These are phyloP conservation scores for Aquanectria penicillioides DNA, from an alignment of 2,329 filamentous ascomycete species.

Conservation along the genomic window DNA sequence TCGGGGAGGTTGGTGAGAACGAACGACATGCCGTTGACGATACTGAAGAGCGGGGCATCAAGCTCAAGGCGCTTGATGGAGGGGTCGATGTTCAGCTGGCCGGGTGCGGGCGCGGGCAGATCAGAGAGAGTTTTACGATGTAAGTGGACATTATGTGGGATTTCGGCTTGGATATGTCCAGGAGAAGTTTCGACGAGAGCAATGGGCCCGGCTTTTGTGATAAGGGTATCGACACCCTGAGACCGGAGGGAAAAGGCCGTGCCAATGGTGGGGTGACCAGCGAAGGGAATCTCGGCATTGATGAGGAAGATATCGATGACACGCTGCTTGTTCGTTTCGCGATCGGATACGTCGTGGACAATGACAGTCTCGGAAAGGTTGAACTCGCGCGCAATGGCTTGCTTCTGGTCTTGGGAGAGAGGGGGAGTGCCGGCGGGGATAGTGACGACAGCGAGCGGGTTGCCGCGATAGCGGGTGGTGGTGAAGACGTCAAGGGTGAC, in stretches of 20 bases:
- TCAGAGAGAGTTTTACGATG: slow-evolving; percentile 58
- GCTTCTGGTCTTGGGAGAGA: slow-evolving; percentile 64
- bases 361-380: slow-evolving; percentile 73
- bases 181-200: slow-evolving; percentile 50
- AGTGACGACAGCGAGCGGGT: slow-evolving; percentile 69
- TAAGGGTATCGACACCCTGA: slow-evolving; percentile 53
- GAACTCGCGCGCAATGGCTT: slow-evolving; percentile 69
- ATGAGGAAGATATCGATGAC: slow-evolving; percentile 69
- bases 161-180: slow-evolving; percentile 65
- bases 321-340: slow-evolving; percentile 44
- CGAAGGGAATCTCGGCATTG: slow-evolving; percentile 66
- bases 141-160: slow-evolving; percentile 74
- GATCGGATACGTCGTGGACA: slow-evolving; percentile 58
- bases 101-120: slow-evolving; percentile 36
- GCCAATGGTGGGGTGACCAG: slow-evolving; percentile 71
- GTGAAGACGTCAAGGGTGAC: slow-evolving; percentile 69
- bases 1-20: slow-evolving; percentile 70
- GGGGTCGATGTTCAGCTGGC: slow-evolving; percentile 42
- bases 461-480: slow-evolving; percentile 60
- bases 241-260: slow-evolving; percentile 59
- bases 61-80: slow-evolving; percentile 50
- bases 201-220: slow-evolving; percentile 68
- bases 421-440: slow-evolving; percentile 54
- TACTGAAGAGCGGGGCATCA: slow-evolving; percentile 63
- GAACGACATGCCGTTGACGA: slow-evolving; percentile 81